phyloP scores from a whole-genome alignment of 495 filamentous ascomycete species.

The Penicillium antarcticum region DNA sequence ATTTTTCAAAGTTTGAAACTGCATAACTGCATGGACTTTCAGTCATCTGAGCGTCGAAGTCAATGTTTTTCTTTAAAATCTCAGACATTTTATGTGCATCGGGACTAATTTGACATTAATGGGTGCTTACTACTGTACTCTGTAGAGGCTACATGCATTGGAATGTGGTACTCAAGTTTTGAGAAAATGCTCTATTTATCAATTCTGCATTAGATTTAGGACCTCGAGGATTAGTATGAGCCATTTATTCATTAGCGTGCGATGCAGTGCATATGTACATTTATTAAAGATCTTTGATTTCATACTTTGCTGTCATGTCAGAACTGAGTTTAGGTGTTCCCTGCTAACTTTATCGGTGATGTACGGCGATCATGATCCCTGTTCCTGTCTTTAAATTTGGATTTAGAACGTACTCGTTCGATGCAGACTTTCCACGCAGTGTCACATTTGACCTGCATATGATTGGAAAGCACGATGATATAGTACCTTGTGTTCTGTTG shows the following conservation, averaged over 20 bases:
- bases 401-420: background rate
- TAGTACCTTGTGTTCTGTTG: too few relatives aligned
- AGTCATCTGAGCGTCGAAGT: background rate
- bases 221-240: background rate
- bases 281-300: background rate
- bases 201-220: constrained; percentile 7
- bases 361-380: constrained; percentile 1
- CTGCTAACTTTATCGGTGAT: background rate
- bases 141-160: constrained; percentile 21
- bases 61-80: background rate
- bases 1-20: background rate
- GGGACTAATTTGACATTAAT: too few relatives aligned
- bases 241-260: background rate
- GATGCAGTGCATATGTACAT: background rate
- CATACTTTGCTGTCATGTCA: too few relatives aligned
- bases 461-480: too few relatives aligned
- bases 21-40: background rate
- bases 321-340: background rate
- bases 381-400: background rate
- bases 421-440: background rate
- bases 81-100: too few relatives aligned
- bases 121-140: background rate
- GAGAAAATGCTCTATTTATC: background rate
- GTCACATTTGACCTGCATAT: too few relatives aligned
- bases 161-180: constrained; percentile 23